Evolutionary conservation across 306 rosid genomes (phyloP).

Genomic region (Erythrophleum fordii): DNA sequence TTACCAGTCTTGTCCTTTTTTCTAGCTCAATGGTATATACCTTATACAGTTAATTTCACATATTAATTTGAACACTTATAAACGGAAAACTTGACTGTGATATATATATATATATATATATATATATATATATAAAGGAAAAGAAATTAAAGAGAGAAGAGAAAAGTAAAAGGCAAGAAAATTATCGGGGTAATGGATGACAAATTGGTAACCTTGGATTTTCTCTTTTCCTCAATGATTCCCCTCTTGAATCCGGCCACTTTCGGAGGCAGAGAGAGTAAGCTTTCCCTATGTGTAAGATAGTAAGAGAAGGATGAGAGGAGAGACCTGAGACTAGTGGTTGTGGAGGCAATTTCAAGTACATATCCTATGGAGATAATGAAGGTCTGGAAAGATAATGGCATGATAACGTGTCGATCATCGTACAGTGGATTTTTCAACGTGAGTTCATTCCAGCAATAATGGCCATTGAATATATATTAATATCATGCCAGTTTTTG

Average conservation of each 20-base stretch:
- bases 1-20: background rate
- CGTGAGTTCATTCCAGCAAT: background rate
- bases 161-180: no score
- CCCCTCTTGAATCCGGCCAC: conserved; percentile 19
- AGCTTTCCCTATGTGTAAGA: background rate
- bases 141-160: background rate
- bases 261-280: conserved; percentile 18
- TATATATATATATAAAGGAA: background rate
- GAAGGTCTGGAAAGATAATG: background rate
- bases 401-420: conserved; percentile 47
- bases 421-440: background rate
- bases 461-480: conserved; percentile 17
- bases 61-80: background rate
- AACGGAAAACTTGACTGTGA: background rate
- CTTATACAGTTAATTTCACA: background rate
- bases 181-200: background rate
- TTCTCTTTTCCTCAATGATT: conserved; percentile 29
- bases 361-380: conserved; percentile 9
- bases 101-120: no score
- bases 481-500: background rate
- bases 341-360: conserved; percentile 27
- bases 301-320: background rate
- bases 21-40: background rate
- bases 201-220: conserved; percentile 39
- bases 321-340: background rate